Evolutionary conservation across 2,329 filamentous ascomycete species (phyloP), one percentile per base, ranked within the genome.

Genomic region (Cylindrodendrum hubeiense): DNA sequence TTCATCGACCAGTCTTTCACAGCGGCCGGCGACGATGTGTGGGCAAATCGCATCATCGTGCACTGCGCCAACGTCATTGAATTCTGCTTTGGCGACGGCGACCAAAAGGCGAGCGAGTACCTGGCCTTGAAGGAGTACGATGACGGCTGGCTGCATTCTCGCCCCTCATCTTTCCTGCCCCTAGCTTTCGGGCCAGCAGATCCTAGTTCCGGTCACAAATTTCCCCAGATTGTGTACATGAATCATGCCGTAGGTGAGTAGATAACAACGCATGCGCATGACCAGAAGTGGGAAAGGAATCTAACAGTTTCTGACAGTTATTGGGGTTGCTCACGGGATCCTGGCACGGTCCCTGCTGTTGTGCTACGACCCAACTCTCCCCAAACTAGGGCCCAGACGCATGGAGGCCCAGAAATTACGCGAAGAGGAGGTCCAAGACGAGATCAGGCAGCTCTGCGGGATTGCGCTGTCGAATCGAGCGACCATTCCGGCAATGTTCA

Each of bases 51-150:
- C 17, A 86, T 89, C 17, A 83, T 91, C 0, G 83, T 89, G 3
- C 86, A 89, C 69, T 88, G 88, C 58, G 88, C 88, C n/a, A 87
- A 90, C 66, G 86, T 90, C 1, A 77, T 91, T 17, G 87, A 89
- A 65, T 90, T 85, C 70, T 91, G 89, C 73, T 91, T 90, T 68
- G 82, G 84, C 2, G 78, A 82, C 22, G 67, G 74, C 71, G 67
- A 78, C 62, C 66, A 76, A 55, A 46, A 66, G 63, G 66, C 73
- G 37, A 62, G 66, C 3, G 69, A 76, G 21, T 88, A 86, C 79
- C 77, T 74, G 7, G 78, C 81, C 24, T 77, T 90, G 13, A 76
- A 82, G 12, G 75, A 80, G 6, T 85, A 83, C 61, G 81, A 83
- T 54, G 74, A 79, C 33, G 76, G 78, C 22, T 89, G 87, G 87